A percentile compares a stretch with the other conserved stretches of the same genome.
These are phyloP conservation scores for Scedosporium aurantiacum DNA, from an alignment of 2,329 filamentous ascomycete species.

Conservation along the genomic window DNA sequence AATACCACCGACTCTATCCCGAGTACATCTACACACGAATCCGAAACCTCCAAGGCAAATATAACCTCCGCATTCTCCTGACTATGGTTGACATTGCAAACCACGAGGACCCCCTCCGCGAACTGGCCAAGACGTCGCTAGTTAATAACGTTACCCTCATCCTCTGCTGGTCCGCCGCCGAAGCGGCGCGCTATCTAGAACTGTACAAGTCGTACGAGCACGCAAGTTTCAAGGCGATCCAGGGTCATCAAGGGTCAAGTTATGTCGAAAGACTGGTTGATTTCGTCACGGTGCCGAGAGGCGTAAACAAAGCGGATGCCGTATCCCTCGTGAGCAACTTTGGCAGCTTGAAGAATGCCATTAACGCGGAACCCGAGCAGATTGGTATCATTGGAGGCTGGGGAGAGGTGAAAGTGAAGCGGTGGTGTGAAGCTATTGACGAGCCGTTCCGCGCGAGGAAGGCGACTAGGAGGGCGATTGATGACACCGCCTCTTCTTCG, in stretches of 20 bases:
- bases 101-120: conserved; percentile 80
- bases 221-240: conserved; percentile 68
- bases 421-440: conserved; percentile 70
- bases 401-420: conserved; percentile 89
- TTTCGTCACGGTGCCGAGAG: conserved; percentile 81
- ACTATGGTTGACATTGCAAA: conserved; percentile 92
- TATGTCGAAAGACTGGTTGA: conserved; percentile 84
- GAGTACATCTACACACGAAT: conserved; percentile 97
- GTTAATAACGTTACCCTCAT: conserved; percentile 90
- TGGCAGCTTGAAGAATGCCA: conserved; percentile 72
- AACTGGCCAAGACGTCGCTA: conserved; percentile 83
- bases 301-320: conserved; percentile 90
- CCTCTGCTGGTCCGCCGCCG: conserved; percentile 86
- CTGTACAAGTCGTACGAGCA: conserved; percentile 92
- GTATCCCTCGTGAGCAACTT: conserved; percentile 85
- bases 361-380: conserved; percentile 82
- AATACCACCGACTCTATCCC: conserved; percentile 93
- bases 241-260: conserved; percentile 68
- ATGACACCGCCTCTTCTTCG: neutral
- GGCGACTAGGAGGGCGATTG: conserved; percentile 39
- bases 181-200: conserved; percentile 88
- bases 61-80: conserved; percentile 74
- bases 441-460: conserved; percentile 75
- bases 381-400: conserved; percentile 77
- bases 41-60: conserved; percentile 70